Evolutionary conservation across 306 rosid genomes (phyloP).

Genomic region (Prinsepia uniflora): DNA sequence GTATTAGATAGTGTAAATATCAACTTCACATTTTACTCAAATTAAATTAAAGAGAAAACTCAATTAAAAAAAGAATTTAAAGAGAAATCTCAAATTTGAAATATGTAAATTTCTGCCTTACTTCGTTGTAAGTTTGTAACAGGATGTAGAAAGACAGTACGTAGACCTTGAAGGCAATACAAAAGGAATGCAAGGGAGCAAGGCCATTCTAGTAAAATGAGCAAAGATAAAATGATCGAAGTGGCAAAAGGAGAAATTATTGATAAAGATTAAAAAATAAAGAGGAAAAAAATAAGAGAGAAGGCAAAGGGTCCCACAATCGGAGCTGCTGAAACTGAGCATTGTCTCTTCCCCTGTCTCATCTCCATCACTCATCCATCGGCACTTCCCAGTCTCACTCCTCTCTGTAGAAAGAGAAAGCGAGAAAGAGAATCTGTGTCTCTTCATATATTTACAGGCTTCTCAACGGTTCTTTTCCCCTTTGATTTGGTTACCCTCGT

Average conservation of each 20-base stretch:
- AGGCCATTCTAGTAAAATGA: background rate
- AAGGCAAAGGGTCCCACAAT: conserved; percentile 42
- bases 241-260: background rate
- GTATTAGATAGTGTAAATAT: no score
- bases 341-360: conserved; percentile 71
- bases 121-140: no score
- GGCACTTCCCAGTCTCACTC: conserved; percentile 1
- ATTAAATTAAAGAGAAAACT: no score
- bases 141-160: no score
- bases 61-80: no score
- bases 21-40: no score
- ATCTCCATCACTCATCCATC: conserved; percentile 24
- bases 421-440: conserved; percentile 8
- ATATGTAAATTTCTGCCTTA: no score
- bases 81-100: no score
- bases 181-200: background rate
- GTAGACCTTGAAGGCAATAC: no score
- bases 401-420: background rate
- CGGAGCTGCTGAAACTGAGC: conserved; percentile 49
- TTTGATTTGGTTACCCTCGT: conserved; percentile 48
- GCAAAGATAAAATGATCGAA: conserved; percentile 43
- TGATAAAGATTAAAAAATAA: background rate
- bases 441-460: conserved; percentile 27
- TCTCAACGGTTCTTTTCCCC: conserved; percentile 37
- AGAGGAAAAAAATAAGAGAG: background rate